Conservation (phyloP, 192 early-diverging fungal species). For the Lobulomyces angularis region DNA sequence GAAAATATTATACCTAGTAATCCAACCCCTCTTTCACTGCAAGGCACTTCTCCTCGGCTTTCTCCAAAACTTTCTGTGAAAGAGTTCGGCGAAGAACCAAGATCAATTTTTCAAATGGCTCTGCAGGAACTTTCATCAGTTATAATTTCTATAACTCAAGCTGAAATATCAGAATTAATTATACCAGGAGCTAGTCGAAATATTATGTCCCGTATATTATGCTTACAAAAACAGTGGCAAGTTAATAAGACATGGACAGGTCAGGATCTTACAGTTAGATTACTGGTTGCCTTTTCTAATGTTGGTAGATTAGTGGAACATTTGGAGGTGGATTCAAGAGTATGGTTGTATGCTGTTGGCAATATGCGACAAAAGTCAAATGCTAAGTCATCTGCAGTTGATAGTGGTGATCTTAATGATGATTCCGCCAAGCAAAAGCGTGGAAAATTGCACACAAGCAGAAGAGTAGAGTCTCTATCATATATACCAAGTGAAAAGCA, state of each 20-base stretch:
- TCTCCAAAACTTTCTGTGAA: constrained; percentile 49
- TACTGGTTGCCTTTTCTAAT: constrained; percentile 59
- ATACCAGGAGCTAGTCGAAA: constrained; percentile 42
- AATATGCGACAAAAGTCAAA: constrained; percentile 12
- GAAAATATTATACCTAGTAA: no score
- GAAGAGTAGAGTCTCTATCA: constrained; percentile 10
- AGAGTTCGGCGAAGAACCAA: constrained; percentile 57
- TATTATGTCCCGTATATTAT: constrained; percentile 45
- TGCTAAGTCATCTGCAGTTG: constrained; percentile 14
- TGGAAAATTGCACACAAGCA: no score
- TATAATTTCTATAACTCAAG: no score
- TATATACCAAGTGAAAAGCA: constrained; percentile 1
- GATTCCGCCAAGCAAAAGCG: constrained; percentile 5
- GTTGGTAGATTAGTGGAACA: constrained; percentile 66
- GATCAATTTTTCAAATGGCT: constrained; percentile 58
- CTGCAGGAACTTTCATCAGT: no score
- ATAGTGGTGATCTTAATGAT: constrained; percentile 5
- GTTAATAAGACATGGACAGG: constrained; percentile 52
- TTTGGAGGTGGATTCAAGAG: constrained; percentile 60
- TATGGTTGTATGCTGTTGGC: constrained; percentile 41
- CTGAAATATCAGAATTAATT: constrained; percentile 39
- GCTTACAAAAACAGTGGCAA: constrained; percentile 51
- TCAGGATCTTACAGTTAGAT: constrained; percentile 38
- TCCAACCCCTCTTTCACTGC: no score
- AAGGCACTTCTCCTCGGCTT: constrained; percentile 32